phyloP scores from a whole-genome alignment of 2,329 filamentous ascomycete genomes.

The Huntiella abstrusa region DNA sequence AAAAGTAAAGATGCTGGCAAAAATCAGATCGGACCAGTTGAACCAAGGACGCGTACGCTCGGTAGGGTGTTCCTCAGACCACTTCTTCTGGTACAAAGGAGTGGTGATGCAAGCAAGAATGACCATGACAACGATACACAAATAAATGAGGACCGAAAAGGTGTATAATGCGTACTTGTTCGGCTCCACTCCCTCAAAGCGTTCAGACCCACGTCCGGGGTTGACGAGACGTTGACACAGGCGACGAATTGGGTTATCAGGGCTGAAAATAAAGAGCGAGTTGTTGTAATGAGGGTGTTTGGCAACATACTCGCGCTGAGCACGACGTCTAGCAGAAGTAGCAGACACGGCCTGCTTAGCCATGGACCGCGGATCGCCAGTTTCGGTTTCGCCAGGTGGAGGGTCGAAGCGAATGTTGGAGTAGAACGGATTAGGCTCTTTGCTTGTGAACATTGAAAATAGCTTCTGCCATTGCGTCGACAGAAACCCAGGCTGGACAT shows the following conservation, averaged over 20 bases:
- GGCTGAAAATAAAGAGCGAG: slow-evolving; percentile 70
- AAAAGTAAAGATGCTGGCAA: slow-evolving; percentile 67
- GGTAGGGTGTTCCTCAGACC: slow-evolving; percentile 42
- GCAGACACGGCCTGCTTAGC: slow-evolving; percentile 78
- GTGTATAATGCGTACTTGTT: slow-evolving; percentile 81
- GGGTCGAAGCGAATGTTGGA: slow-evolving; percentile 51
- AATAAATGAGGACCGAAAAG: slow-evolving; percentile 87
- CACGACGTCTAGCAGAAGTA: slow-evolving; percentile 62
- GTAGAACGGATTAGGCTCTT: slow-evolving; percentile 90
- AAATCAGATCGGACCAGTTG: slow-evolving; percentile 79
- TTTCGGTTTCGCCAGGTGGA: slow-evolving; percentile 42
- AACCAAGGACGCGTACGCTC: slow-evolving; percentile 44
- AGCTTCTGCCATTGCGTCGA: slow-evolving; percentile 44
- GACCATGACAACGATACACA: slow-evolving; percentile 94
- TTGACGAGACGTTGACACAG: slow-evolving; percentile 82
- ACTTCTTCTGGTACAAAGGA: slow-evolving; percentile 79
- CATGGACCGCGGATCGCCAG: slow-evolving; percentile 65
- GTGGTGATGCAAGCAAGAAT: slow-evolving; percentile 85
- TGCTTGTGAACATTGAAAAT: slow-evolving; percentile 34
- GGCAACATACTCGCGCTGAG: slow-evolving; percentile 76
- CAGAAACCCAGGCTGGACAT: slow-evolving; percentile 37
- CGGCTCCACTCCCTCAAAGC: slow-evolving; percentile 76
- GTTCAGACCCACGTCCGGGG: slow-evolving; percentile 68
- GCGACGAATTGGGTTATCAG: slow-evolving; percentile 57
- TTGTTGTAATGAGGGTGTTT: slow-evolving; percentile 85